Conservation (phyloP, 31 red algal genomes). For the Asparagopsis taxiformis region DNA sequence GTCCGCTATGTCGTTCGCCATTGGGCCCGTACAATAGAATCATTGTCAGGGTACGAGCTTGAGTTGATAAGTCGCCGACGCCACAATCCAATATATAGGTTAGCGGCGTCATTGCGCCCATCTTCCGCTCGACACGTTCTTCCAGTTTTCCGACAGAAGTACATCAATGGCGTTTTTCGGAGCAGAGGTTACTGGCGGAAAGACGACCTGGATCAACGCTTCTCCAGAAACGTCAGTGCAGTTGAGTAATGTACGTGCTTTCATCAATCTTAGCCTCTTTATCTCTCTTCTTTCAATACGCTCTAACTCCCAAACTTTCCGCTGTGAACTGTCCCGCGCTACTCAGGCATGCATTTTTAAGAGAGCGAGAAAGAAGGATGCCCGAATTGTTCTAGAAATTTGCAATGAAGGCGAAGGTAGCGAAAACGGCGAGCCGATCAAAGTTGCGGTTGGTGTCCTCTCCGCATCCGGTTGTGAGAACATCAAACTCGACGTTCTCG, state of each 20-base stretch:
- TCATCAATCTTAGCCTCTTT: background rate
- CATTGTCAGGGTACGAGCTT: no score
- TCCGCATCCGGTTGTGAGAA: slow-evolving; percentile 24
- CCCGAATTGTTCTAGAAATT: slow-evolving; percentile 53
- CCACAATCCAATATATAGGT: no score
- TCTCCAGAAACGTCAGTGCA: slow-evolving; percentile 15
- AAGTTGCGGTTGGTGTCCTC: slow-evolving; percentile 47
- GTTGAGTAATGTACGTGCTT: slow-evolving; percentile 21
- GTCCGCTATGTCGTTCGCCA: no score
- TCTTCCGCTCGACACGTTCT: background rate
- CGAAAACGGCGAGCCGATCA: slow-evolving; percentile 15
- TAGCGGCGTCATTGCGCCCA: no score
- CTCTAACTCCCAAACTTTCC: background rate
- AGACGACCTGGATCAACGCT: slow-evolving; percentile 28
- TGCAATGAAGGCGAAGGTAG: slow-evolving; percentile 16
- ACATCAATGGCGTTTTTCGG: slow-evolving; percentile 25
- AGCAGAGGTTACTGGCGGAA: background rate
- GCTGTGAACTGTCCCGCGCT: background rate
- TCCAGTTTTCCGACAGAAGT: background rate
- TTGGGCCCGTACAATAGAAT: no score
- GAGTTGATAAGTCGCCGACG: no score
- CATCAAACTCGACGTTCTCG: slow-evolving; percentile 22
- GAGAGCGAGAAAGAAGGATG: slow-evolving; percentile 4
- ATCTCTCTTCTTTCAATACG: background rate
- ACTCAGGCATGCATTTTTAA: slow-evolving; percentile 11